Evolutionary conservation across 441 rosid genomes (phyloP).

Genomic region (Mallotus repandus): DNA sequence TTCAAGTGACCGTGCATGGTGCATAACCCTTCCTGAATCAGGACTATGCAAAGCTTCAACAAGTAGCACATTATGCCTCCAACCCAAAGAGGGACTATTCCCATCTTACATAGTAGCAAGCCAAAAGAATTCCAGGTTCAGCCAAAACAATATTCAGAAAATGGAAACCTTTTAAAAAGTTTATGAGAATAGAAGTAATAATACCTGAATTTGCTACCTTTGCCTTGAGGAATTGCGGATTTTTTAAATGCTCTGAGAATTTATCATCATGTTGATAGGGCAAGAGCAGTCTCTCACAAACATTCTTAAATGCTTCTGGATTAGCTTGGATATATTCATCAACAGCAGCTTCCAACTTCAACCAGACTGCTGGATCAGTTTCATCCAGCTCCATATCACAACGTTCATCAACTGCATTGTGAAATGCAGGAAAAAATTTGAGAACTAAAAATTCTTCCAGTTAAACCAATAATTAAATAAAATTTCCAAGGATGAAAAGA

Average conservation of each 20-base stretch:
- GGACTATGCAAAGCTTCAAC: slow-evolving; percentile 94
- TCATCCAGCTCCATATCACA: slow-evolving; percentile 99
- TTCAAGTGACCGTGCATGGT: slow-evolving; percentile 96
- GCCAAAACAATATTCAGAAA: slow-evolving; percentile 14
- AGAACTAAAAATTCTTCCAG: slow-evolving; percentile 16
- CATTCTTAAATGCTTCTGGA: slow-evolving; percentile 64
- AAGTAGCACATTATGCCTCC: slow-evolving; percentile 92
- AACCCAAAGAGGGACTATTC: slow-evolving; percentile 72
- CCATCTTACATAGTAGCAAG: slow-evolving; percentile 43
- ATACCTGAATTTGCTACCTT: slow-evolving; percentile 64
- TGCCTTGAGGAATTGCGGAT: slow-evolving; percentile 40
- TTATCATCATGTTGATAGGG: slow-evolving; percentile 81
- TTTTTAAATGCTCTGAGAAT: slow-evolving; percentile 54
- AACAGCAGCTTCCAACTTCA: slow-evolving; percentile 81
- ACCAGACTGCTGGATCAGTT: slow-evolving; percentile 97
- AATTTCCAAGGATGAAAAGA: background rate
- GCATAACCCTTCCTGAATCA: slow-evolving; percentile 72
- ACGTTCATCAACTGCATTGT: slow-evolving; percentile 80
- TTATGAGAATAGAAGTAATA: slow-evolving; percentile 15
- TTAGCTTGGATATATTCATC: slow-evolving; percentile 74
- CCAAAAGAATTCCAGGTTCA: slow-evolving; percentile 26
- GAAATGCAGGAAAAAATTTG: slow-evolving; percentile 26
- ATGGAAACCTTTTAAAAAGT: background rate
- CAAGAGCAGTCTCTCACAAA: slow-evolving; percentile 66
- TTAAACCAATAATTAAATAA: background rate